Base-by-base conservation (phyloP, 345 rosid species). In the Boechera stricta region DNA sequence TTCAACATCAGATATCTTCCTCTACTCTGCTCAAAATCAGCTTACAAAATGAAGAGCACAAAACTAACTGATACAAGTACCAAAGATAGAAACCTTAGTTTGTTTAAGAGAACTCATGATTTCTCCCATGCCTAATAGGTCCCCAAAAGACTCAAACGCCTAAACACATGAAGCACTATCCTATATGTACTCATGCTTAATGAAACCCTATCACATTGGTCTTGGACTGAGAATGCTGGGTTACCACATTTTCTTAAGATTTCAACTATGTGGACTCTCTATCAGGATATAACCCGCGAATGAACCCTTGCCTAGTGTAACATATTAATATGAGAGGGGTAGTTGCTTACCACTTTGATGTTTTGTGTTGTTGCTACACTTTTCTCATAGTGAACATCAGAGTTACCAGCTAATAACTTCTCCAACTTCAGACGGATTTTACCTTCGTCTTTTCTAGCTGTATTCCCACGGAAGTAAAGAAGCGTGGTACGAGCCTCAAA, bases 391-490 rank as follows among this genome's bases (percentile, higher is more conserved):
- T 79, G 89, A 67, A 95, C 90, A 81, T 91, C 97, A 60, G 87
- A 87, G 75, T 79, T 77, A 74, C 86, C 89, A 39, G 85, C 75
- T 53, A 92, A 74, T 81, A 89, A 63, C 84, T 89, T 89, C 6
- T 83, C 93, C 82, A 95, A 69, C 79, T 82, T 82, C 62, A 80
- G 85, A 77, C 99, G 96, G 41, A 95, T 89, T 84, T 80, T 91
- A 52, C 99, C 99, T 79, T 91, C 97, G 59, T 83, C 97, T 89
- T 95, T 95, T 82, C 99, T 88, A 68, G 82, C 73, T 9, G 99
- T 95, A 81, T 87, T 88, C 63, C 99, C 99, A 26, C 93, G 90
- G 83, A 95, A 95, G 82, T 89, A 92, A 73, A 95, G 96, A 69
- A 95, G 96, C 2, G 86, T 87, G 8, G 79, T 73, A 15, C 98